Evolutionary conservation across 805 yeast genomes (phyloP), one percentile per base, ranked within the genome.

Genomic region (Metschnikowia baotianmanensis): DNA sequence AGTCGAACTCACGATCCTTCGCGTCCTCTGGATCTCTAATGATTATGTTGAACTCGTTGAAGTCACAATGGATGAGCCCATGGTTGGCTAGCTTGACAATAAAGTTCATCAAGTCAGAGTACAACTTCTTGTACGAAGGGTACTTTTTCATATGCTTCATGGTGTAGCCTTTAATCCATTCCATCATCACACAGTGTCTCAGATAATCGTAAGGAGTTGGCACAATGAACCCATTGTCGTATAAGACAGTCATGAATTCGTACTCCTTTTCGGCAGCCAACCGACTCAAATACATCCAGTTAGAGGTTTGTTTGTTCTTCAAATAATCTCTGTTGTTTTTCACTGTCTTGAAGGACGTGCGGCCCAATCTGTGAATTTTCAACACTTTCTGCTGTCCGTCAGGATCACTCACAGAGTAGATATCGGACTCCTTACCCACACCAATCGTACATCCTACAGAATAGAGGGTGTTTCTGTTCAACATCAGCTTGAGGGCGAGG

Each of bases 371-470:
- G 63, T 90, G 97, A 27, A 93, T 83, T 62, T 93, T 93, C 58
- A 93, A 65, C 13, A 90, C 96, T 53, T 78, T 76, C 38, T 78
- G 76, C 15, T 47, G 48, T 1, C 91, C 93, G 16, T 74, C 57
- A 10, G 73, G 67, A 55, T 84, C 90, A 42, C 83, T 80, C 1
- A 86, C 90, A 10, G 90, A 76, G 61, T 84, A 88, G 55, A 93
- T 90, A 67, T 93, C 99, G 3, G 97, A 89, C 63, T 93, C 99
- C 59, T 93, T 93, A 55, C 99, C 99, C 37, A 93, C 96, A 45
- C 98, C 99, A 52, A 91, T 89, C 8, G 84, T 86, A 33, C 82
- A 74, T 13, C 96, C 97, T 12, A 91, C 77, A 1, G 91, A 83
- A 54, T 82, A 82, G 8, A 93, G 58, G 0, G 87, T 74, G 30